Percentiles rank a stretch among this genome's conserved stretches.
phyloP scores from a whole-genome alignment of 1,284 basidiomycete species.

The Entoloma clypeatum region DNA sequence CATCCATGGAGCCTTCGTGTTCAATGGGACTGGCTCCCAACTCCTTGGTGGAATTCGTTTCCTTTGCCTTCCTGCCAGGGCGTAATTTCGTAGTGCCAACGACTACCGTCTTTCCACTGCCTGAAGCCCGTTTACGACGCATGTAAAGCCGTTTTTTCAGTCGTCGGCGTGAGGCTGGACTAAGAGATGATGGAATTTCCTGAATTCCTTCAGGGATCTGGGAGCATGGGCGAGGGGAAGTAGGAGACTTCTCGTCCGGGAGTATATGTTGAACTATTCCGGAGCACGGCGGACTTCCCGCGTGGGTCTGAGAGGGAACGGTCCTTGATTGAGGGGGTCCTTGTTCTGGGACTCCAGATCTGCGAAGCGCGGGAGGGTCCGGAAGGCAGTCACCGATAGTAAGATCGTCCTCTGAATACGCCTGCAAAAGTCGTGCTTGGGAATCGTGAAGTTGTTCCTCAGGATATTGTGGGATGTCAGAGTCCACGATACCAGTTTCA shows the following conservation, averaged over 20 bases:
- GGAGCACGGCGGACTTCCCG: too few species aligned
- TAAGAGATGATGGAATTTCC: conserved; percentile 27
- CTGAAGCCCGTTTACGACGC: conserved; percentile 62
- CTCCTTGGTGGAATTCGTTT: conserved; percentile 23
- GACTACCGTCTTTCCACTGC: conserved; percentile 33
- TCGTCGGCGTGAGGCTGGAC: conserved; percentile 54
- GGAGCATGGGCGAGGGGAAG: conserved; percentile 9
- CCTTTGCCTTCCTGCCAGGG: conserved; percentile 41
- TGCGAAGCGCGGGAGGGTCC: conserved; percentile 8
- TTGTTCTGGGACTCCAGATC: not conserved
- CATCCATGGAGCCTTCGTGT: conserved; percentile 15
- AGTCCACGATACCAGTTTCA: conserved; percentile 24
- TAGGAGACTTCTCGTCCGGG: conserved; percentile 8
- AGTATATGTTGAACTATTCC: too few species aligned
- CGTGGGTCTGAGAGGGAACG: too few species aligned
- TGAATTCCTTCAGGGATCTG: conserved; percentile 12
- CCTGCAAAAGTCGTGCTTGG: not conserved
- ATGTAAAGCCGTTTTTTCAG: conserved; percentile 64
- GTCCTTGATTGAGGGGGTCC: too few species aligned
- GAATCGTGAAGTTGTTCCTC: conserved; percentile 17
- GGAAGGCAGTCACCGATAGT: conserved; percentile 8
- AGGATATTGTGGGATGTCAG: conserved; percentile 6
- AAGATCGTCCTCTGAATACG: conserved; percentile 2
- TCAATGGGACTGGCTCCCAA: conserved; percentile 27
- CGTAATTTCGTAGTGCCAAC: conserved; percentile 36